These are phyloP conservation scores for Ramaria sp. DNA, from an alignment of 768 basidiomycete species.

Conservation along the genomic window DNA sequence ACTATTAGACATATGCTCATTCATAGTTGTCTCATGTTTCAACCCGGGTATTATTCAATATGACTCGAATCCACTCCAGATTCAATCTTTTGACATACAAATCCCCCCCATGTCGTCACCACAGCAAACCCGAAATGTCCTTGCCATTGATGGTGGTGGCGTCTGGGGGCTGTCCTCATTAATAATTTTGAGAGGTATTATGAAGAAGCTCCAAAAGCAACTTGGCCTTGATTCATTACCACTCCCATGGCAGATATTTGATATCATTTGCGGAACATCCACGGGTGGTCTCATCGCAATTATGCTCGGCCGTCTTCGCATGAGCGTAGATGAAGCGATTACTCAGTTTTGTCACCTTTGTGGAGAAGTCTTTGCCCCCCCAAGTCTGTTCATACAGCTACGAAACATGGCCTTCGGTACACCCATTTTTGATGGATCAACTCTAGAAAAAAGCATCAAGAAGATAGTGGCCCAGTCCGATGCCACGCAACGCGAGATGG, in stretches of 20 bases:
- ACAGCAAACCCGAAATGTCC: too few relatives aligned
- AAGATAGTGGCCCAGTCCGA: conserved; percentile 1
- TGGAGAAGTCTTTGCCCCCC: conserved; percentile 19
- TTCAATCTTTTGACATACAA: too few relatives aligned
- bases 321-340: conserved; percentile 26
- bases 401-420: not conserved
- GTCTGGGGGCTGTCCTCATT: conserved; percentile 25
- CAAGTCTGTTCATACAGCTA: not conserved
- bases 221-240: conserved; percentile 16
- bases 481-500: too few relatives aligned
- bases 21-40: too few relatives aligned
- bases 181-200: conserved; percentile 21
- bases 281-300: conserved; percentile 30
- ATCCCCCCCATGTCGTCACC: too few relatives aligned
- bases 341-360: too few relatives aligned
- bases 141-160: conserved; percentile 23
- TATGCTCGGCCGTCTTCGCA: conserved; percentile 28
- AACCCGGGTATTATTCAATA: too few relatives aligned
- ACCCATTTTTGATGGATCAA: conserved; percentile 6
- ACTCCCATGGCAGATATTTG: conserved; percentile 24
- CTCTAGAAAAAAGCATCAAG: conserved; percentile 10
- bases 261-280: conserved; percentile 27
- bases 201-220: conserved; percentile 14
- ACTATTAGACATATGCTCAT: too few relatives aligned
- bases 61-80: too few relatives aligned